Evolutionary conservation across 139 green algal species (phyloP).

Genomic region (Closterium sp.): DNA sequence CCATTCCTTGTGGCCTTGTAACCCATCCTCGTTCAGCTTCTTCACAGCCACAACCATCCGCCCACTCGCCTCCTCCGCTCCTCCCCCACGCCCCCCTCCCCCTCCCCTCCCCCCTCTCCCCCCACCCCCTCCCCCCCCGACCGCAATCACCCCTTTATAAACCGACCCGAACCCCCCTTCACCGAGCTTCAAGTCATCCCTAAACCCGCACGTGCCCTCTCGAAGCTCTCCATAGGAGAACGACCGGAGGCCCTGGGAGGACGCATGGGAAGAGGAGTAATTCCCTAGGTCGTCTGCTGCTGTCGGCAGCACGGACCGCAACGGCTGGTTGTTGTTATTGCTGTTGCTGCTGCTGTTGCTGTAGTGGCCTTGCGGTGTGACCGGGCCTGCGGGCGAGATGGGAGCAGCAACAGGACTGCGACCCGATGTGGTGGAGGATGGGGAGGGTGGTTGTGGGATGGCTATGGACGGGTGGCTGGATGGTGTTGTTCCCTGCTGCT

Average conservation of each 20-base stretch:
- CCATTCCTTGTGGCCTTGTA: not conserved
- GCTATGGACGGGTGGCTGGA: not conserved
- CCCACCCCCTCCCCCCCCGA: not conserved
- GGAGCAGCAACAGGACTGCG: not conserved
- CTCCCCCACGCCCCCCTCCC: too few species aligned
- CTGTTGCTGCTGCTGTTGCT: not conserved
- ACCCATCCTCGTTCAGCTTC: not conserved
- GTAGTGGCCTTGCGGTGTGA: not conserved
- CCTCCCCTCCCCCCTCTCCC: too few species aligned
- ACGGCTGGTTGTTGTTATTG: not conserved
- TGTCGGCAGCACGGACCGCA: not conserved
- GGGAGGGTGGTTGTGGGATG: not conserved
- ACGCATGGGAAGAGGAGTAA: not conserved
- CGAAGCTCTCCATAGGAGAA: not conserved
- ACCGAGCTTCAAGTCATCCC: not conserved
- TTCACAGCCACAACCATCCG: not conserved
- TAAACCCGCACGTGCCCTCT: constrained; percentile 1
- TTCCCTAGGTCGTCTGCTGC: not conserved
- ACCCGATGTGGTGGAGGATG: not conserved
- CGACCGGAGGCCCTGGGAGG: not conserved
- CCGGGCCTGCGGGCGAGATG: not conserved
- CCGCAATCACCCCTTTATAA: not conserved
- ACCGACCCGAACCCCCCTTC: constrained; percentile 2
- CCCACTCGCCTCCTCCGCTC: not conserved
- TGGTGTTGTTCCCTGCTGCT: not conserved